These are phyloP conservation scores for Hypomontagnella submonticulosa DNA, from an alignment of 495 filamentous ascomycete genomes.

Conservation along the genomic window DNA sequence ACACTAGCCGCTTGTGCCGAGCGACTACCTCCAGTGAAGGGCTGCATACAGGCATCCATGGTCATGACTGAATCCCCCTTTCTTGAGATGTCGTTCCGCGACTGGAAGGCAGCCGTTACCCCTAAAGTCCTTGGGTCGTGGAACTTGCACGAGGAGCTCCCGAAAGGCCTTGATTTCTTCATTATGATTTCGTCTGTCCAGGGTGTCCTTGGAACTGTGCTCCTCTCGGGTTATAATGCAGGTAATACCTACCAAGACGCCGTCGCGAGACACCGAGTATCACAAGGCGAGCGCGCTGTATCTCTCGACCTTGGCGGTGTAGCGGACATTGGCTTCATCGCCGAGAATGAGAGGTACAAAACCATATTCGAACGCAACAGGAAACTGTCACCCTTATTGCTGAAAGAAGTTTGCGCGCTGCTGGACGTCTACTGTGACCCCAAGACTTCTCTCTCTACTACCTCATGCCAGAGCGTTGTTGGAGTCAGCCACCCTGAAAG, in stretches of 20 bases:
- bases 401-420: constrained; percentile 21
- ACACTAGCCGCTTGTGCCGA: constrained; percentile 28
- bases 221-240: constrained; percentile 66
- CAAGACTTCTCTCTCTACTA: background rate
- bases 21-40: constrained; percentile 60
- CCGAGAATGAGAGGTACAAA: constrained; percentile 45
- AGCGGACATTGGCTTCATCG: constrained; percentile 53
- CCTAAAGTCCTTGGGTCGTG: constrained; percentile 58
- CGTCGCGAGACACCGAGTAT: constrained; percentile 49
- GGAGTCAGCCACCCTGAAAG: background rate
- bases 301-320: constrained; percentile 63
- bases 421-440: constrained; percentile 21
- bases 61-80: constrained; percentile 55
- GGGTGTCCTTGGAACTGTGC: constrained; percentile 58
- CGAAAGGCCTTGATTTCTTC: constrained; percentile 66
- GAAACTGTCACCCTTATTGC: background rate
- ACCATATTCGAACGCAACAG: background rate
- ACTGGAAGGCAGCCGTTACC: constrained; percentile 50
- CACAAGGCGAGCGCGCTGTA: constrained; percentile 46
- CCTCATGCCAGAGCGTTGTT: background rate
- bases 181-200: constrained; percentile 63
- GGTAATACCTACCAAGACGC: constrained; percentile 67
- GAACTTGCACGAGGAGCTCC: constrained; percentile 59
- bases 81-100: constrained; percentile 54
- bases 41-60: constrained; percentile 58